Percentiles rank a stretch among this genome's conserved stretches.
phyloP scores from a whole-genome alignment of 2,329 filamentous ascomycete species.

The Ceratocystis variospora region DNA sequence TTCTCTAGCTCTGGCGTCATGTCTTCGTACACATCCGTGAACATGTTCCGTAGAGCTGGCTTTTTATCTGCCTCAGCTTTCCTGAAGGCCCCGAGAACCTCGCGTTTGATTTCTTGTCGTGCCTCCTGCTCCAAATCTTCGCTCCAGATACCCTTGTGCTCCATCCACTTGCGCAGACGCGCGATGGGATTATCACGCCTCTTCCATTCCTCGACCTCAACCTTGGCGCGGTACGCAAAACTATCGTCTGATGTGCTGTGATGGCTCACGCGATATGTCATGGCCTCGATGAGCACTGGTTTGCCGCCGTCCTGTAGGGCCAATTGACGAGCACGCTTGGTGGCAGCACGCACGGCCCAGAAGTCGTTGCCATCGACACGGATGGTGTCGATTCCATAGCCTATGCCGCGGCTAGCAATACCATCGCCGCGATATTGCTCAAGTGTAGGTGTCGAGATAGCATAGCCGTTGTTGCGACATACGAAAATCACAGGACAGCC shows the following conservation, averaged over 20 bases:
- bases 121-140: slow-evolving; percentile 67
- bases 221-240: slow-evolving; percentile 83
- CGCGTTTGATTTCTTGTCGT: slow-evolving; percentile 51
- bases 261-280: slow-evolving; percentile 96
- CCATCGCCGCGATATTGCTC: slow-evolving; percentile 88
- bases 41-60: slow-evolving; percentile 56
- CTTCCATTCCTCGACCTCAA: slow-evolving; percentile 96
- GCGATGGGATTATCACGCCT: slow-evolving; percentile 79
- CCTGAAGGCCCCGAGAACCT: slow-evolving; percentile 70
- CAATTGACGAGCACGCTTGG: slow-evolving; percentile 59
- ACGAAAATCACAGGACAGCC: slow-evolving; percentile 82
- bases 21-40: slow-evolving; percentile 81
- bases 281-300: slow-evolving; percentile 80
- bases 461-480: slow-evolving; percentile 86
- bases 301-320: slow-evolving; percentile 69
- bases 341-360: slow-evolving; percentile 73
- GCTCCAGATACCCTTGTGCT: slow-evolving; percentile 69
- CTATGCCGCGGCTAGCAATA: slow-evolving; percentile 72
- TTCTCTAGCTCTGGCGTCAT: slow-evolving; percentile 62
- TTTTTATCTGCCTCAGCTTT: slow-evolving; percentile 73
- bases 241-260: slow-evolving; percentile 96
- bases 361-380: slow-evolving; percentile 91
- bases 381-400: slow-evolving; percentile 89
- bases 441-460: slow-evolving; percentile 75
- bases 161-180: slow-evolving; percentile 78